Conservation (phyloP, 169 alveolate genomes). For the Plasmodium blacklocki region DNA sequence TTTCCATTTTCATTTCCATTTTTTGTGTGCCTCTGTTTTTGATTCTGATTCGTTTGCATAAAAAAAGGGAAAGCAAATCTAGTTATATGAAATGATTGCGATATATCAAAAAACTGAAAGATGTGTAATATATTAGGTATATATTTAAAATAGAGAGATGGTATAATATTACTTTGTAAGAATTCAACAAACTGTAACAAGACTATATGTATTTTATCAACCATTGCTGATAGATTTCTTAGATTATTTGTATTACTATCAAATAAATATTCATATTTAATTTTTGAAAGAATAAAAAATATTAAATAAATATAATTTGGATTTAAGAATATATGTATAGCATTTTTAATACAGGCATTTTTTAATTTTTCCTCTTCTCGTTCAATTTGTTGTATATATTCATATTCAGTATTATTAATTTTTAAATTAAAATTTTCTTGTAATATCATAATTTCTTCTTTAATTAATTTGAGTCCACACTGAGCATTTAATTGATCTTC, state of each 20-base stretch:
- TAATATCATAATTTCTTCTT: constrained; percentile 56
- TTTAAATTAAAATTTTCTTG: constrained; percentile 29
- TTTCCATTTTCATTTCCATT: background rate
- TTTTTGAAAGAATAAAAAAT: constrained; percentile 33
- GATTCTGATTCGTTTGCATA: background rate
- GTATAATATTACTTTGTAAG: constrained; percentile 26
- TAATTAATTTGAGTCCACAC: constrained; percentile 24
- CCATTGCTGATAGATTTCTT: constrained; percentile 33
- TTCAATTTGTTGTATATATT: constrained; percentile 37
- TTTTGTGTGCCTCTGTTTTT: background rate
- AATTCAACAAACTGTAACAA: constrained; percentile 49
- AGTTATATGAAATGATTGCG: constrained; percentile 39
- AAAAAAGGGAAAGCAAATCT: constrained; percentile 52
- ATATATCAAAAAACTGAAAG: constrained; percentile 42
- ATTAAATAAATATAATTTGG: constrained; percentile 45
- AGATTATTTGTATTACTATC: constrained; percentile 59
- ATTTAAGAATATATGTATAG: constrained; percentile 5
- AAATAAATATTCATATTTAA: constrained; percentile 59
- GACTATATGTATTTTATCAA: constrained; percentile 37
- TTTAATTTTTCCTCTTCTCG: constrained; percentile 30
- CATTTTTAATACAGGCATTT: constrained; percentile 27
- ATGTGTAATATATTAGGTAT: constrained; percentile 26
- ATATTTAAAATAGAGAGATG: constrained; percentile 11
- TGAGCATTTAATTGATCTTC: constrained; percentile 69
- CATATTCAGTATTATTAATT: constrained; percentile 43